Evolutionary conservation across 1,284 basidiomycete genomes (phyloP), one percentile per base, ranked within the genome.

Genomic region (Macrocystidia cucumis): DNA sequence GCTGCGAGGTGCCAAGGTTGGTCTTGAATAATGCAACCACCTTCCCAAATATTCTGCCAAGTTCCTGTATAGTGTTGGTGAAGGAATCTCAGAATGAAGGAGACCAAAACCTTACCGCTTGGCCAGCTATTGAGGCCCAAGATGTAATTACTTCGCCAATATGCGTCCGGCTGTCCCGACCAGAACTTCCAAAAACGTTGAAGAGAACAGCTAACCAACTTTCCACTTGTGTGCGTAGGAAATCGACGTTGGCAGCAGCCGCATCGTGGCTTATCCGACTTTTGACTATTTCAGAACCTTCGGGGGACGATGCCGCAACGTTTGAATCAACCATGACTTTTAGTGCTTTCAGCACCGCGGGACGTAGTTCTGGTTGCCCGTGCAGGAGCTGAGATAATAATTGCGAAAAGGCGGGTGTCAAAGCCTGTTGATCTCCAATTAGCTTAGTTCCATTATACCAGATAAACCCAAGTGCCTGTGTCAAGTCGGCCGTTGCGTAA

Each of bases 141-240:
- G 74, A 69, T 13, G 71, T 74, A 47, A 98, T 87, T 22, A 89
- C 88, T 37, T 95, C 91, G 24, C 91, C 88, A n/a, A 98, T 78
- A 59, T 80, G 73, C 3, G 79, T 81, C 31, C 91, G 75, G 29
- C 72, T 74, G 44, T 95, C 90, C 29, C 78, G 69, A 3, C 74
- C 75, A 14, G 88, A 76, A 49, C 78, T 91, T 42, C 85, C 75
- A 57, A 97, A 98, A n/a, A 99, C 83, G 54, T 99, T 98, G 68
- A 98, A 95, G 29, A 97, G 69, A 3, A 98, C 90, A 0, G 91
- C 84, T 17, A 98, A 74, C 80, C 96, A 93, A 51, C 90, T 95
- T 52, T 91, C 87, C 0, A 81, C 83, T 50, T 97, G 82, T 0
- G 69, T 68, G 32, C 75, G 78, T 39, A 98, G 67, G 55, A 89